phyloP scores from a whole-genome alignment of 306 rosid genomes.

The Castanea sativa region DNA sequence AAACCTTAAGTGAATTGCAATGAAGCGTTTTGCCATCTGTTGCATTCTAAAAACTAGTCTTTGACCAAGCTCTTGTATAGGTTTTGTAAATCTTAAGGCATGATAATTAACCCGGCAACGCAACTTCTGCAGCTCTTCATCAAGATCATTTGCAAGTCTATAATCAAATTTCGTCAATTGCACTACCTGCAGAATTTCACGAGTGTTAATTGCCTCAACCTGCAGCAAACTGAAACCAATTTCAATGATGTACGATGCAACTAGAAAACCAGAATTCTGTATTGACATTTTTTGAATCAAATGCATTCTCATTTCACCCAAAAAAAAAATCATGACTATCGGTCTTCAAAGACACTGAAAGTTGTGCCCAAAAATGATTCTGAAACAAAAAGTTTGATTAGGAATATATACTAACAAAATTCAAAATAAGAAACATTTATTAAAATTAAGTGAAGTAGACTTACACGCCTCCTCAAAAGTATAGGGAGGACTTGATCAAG shows the following conservation, averaged over 20 bases:
- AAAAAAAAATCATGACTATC: constrained; percentile 1
- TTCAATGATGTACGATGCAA: too few relatives aligned
- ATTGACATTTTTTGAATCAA: constrained; percentile 4
- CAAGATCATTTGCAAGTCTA: constrained; percentile 87
- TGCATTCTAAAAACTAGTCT: constrained; percentile 72
- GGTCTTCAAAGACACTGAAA: not conserved
- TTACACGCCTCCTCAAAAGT: constrained; percentile 86
- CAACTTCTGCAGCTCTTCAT: constrained; percentile 79
- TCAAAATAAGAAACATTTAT: not conserved
- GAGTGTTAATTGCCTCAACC: constrained; percentile 18
- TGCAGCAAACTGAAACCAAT: not conserved
- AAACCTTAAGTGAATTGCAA: constrained; percentile 96
- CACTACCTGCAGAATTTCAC: constrained; percentile 61
- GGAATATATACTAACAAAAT: not conserved
- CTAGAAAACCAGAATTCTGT: not conserved
- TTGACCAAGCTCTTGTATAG: constrained; percentile 75
- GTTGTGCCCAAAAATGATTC: not conserved
- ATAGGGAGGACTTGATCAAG: constrained; percentile 94
- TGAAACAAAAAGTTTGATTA: not conserved
- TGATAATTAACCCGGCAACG: constrained; percentile 98
- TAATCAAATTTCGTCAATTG: constrained; percentile 97
- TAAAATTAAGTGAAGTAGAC: constrained; percentile 11
- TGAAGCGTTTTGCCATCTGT: constrained; percentile 69
- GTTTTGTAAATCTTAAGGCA: constrained; percentile 85
- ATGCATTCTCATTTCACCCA: not conserved